These are phyloP conservation scores for Pseudotulostoma volvatum DNA, from an alignment of 495 filamentous ascomycete genomes.

Conservation along the genomic window DNA sequence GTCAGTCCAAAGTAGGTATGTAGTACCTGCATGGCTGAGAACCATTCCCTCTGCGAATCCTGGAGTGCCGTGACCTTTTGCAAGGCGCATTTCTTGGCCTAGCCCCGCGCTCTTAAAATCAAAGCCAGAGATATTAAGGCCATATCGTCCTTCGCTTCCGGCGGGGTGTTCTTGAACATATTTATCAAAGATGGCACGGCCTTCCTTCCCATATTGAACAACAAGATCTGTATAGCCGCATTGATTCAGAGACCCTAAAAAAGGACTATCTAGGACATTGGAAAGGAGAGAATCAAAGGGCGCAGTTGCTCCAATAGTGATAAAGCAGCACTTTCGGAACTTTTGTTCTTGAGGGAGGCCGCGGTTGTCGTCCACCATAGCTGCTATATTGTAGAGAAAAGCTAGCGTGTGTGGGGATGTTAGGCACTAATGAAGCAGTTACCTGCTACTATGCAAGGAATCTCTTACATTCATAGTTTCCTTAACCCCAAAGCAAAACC, in stretches of 20 bases:
- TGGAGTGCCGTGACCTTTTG: constrained; percentile 17
- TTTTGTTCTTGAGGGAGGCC: too few relatives aligned
- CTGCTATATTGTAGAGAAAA: not conserved
- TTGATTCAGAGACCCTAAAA: constrained; percentile 38
- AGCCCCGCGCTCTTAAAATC: constrained; percentile 46
- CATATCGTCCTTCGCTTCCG: constrained; percentile 12
- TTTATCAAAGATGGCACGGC: constrained; percentile 27
- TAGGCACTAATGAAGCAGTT: too few relatives aligned
- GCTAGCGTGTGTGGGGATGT: too few relatives aligned
- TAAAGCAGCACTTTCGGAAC: constrained; percentile 42
- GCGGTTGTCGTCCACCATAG: not conserved
- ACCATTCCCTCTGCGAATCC: constrained; percentile 37
- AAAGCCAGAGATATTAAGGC: constrained; percentile 43
- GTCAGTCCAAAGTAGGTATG: too few relatives aligned
- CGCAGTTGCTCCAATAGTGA: constrained; percentile 86
- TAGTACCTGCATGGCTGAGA: constrained; percentile 73
- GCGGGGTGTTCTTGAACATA: constrained; percentile 11
- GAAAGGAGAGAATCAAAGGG: constrained; percentile 55
- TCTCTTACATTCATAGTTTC: too few relatives aligned
- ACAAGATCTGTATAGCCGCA: constrained; percentile 47
- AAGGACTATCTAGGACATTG: constrained; percentile 42
- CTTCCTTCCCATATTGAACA: constrained; percentile 61
- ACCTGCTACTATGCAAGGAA: too few relatives aligned
- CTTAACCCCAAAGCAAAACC: too few relatives aligned
- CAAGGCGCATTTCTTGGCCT: constrained; percentile 35